Evolutionary conservation across 1,284 basidiomycete genomes (phyloP), one percentile per base, ranked within the genome.

Genomic region (Pterulicium gracile): DNA sequence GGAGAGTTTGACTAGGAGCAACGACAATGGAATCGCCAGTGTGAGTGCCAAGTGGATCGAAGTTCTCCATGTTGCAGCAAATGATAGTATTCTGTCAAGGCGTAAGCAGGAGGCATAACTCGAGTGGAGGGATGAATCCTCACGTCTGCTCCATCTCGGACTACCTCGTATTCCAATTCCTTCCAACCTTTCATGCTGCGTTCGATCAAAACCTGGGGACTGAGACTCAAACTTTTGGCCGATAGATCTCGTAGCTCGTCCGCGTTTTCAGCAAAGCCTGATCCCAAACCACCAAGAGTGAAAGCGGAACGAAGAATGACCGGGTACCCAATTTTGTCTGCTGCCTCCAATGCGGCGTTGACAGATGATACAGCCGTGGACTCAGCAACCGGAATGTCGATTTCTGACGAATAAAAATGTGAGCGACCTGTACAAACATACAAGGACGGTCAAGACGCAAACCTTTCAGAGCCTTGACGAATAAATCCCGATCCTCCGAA

Each of bases 1-100:
- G 90, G 14, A 99, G 72, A 1, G 96, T 98, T 65, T 99, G 96
- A 3, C 93, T 97, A 1, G 96, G 96, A 3, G 96, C 96, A 40
- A 98, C 93, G 60, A 98, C 96, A 59, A 99, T 98, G n/a, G 95
- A 98, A 65, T 98, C 96, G 59, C 96, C 96, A n/a, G 96, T 98
- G 66, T 98, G 96, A 36, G 92, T 98, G 54, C 96, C 96, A 51
- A 98, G 83, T 17, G 96, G 96, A 62, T 98, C 96, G 57, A 98
- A 98, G 70, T 98, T 98, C 68, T 96, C 89, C 89, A 92, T 93
- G 65, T 94, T 94, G 67, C 91, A 95, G 68, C 91, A 94, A 58
- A 94, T 94, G 61, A 94, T 91, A 7, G 91, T 91, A 65, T 91
- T 91, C 82, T 88, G 52, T 32, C 22, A 17, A 27, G 39, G 32